Percentiles rank a stretch among this genome's conserved stretches.
Evolutionary conservation across 768 basidiomycete species (phyloP).

Genomic region (Lentinus tigrinus): DNA sequence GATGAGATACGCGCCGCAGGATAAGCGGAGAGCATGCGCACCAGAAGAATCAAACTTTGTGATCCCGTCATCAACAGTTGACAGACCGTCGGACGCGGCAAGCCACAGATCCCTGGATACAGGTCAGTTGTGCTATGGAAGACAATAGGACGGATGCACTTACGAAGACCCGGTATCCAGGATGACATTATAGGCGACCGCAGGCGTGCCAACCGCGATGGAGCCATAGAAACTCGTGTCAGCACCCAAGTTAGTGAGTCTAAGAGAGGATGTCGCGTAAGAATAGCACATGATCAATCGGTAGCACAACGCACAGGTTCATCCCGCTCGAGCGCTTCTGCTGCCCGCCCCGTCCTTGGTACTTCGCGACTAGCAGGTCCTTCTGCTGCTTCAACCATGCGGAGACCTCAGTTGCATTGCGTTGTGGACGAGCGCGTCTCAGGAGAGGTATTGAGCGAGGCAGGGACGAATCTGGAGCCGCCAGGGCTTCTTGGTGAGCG

Average conservation of each 20-base stretch:
- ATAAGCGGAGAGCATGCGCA: neutral
- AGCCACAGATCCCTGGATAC: constrained; percentile 80
- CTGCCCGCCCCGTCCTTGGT: constrained; percentile 16
- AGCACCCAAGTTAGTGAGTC: constrained; percentile 62
- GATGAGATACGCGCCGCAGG: too few relatives aligned
- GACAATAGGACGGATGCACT: constrained; percentile 23
- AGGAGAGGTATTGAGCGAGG: constrained; percentile 21
- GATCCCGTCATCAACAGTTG: neutral
- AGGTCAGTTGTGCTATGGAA: neutral
- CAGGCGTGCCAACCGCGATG: constrained; percentile 80
- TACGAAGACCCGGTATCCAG: constrained; percentile 89
- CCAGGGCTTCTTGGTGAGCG: constrained; percentile 17
- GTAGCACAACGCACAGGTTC: neutral
- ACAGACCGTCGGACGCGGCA: constrained; percentile 31
- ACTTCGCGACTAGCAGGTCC: constrained; percentile 27
- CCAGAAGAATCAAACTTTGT: constrained; percentile 1
- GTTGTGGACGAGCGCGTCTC: constrained; percentile 10
- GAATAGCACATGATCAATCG: neutral
- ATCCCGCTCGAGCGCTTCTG: constrained; percentile 24
- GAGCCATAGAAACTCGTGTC: constrained; percentile 79
- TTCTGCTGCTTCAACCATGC: constrained; percentile 28
- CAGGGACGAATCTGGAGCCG: constrained; percentile 16
- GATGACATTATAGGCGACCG: constrained; percentile 77
- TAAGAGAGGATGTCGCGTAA: constrained; percentile 23
- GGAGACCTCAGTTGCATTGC: neutral